These are phyloP conservation scores for Musa acuminata DNA, from an alignment of 176 grass and related monocot species.

Conservation along the genomic window DNA sequence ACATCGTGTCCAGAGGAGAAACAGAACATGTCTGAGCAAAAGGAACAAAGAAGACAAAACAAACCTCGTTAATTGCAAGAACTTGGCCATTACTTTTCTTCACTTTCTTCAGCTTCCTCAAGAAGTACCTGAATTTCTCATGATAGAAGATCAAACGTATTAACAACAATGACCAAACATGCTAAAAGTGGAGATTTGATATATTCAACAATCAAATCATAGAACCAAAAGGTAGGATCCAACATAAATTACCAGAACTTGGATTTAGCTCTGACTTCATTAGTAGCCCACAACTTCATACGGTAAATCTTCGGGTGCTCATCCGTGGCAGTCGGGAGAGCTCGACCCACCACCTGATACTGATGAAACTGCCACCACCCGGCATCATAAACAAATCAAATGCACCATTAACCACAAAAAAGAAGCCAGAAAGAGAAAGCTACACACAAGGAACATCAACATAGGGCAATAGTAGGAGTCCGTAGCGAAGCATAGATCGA, in stretches of 20 bases:
- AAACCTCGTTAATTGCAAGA: conserved; percentile 4
- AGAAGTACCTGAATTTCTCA: conserved; percentile 5
- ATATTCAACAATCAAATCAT: not conserved
- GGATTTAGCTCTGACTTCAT: conserved; percentile 9
- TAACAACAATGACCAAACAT: not conserved
- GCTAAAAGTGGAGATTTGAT: not conserved
- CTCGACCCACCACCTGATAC: conserved; percentile 10
- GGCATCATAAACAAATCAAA: not conserved
- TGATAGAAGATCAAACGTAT: not conserved
- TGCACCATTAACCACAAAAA: not conserved
- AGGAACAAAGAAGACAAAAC: not conserved
- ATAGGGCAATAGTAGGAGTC: too few species aligned
- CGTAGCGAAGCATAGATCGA: too few species aligned
- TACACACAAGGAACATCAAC: too few species aligned
- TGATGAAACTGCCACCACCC: conserved; percentile 4
- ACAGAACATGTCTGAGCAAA: not conserved
- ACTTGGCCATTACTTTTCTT: conserved; percentile 8
- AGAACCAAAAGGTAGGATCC: not conserved
- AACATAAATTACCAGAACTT: not conserved
- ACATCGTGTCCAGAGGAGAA: too few species aligned
- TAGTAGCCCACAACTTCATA: conserved; percentile 10
- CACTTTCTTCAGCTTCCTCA: conserved; percentile 9
- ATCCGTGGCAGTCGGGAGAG: conserved; percentile 3
- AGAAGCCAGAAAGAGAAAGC: too few species aligned
- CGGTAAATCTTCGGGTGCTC: conserved; percentile 11